A percentile compares a stretch with the other conserved stretches of the same genome.
These are phyloP conservation scores for Magnolia officinalis DNA, from an alignment of 164 flowering plant genomes.

Conservation along the genomic window DNA sequence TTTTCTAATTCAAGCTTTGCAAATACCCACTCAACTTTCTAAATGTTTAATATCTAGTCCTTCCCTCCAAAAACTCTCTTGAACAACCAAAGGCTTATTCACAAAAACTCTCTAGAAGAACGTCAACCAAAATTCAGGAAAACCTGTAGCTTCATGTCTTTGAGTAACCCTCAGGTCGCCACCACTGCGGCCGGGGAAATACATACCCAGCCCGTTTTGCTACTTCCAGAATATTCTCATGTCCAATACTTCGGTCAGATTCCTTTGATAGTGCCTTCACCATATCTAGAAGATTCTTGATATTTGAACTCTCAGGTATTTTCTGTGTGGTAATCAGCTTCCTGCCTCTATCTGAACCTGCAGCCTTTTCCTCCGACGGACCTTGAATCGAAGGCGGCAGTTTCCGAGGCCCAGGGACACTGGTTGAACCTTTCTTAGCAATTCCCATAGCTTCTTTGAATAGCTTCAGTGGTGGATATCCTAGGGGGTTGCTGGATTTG, in stretches of 20 bases:
- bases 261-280: background rate
- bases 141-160: background rate
- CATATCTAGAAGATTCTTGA: background rate
- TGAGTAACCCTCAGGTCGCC: conserved; percentile 1
- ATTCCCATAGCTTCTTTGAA: background rate
- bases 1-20: too few relatives aligned
- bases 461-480: background rate
- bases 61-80: background rate
- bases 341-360: background rate
- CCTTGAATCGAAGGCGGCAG: conserved; percentile 4
- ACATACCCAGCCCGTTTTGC: background rate
- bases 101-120: background rate
- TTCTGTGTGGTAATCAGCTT: background rate
- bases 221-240: conserved; percentile 1
- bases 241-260: background rate
- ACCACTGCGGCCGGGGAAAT: conserved; percentile 5
- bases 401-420: background rate
- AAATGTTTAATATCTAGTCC: background rate
- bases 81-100: background rate
- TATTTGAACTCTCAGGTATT: background rate
- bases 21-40: too few relatives aligned
- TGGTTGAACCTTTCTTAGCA: background rate
- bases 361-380: background rate
- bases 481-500: background rate
- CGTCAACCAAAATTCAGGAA: background rate